Conservation (phyloP, 1,284 basidiomycete genomes). For the Irpex lacteus region DNA sequence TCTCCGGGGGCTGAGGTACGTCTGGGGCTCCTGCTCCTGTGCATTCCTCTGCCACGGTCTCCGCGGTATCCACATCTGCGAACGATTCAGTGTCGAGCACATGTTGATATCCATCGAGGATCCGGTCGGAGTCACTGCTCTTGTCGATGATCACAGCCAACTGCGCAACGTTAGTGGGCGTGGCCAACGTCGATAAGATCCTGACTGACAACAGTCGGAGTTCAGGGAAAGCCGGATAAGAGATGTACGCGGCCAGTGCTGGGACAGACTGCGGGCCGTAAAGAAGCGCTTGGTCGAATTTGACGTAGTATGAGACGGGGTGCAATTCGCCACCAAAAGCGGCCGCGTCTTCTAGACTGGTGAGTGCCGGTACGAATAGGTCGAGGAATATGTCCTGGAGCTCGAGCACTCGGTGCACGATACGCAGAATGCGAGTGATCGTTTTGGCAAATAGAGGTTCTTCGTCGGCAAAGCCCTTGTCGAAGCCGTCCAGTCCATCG, state of each 20-base stretch:
- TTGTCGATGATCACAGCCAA: constrained; percentile 81
- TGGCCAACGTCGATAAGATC: constrained; percentile 71
- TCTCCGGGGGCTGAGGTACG: constrained; percentile 39
- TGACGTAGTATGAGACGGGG: constrained; percentile 67
- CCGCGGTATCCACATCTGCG: constrained; percentile 58
- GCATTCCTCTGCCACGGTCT: constrained; percentile 54
- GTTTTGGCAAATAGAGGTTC: constrained; percentile 73
- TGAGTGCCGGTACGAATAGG: constrained; percentile 78
- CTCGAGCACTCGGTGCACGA: constrained; percentile 80
- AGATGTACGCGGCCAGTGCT: constrained; percentile 80
- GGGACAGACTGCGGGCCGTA: constrained; percentile 78
- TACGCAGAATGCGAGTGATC: constrained; percentile 79
- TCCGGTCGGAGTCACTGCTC: constrained; percentile 83
- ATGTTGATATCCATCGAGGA: constrained; percentile 76
- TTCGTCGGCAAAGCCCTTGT: constrained; percentile 64
- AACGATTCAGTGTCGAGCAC: constrained; percentile 64
- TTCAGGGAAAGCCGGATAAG: constrained; percentile 72
- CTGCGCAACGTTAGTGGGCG: constrained; percentile 57
- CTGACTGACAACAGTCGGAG: constrained; percentile 80
- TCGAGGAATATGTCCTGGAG: constrained; percentile 90
- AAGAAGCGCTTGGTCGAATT: constrained; percentile 80
- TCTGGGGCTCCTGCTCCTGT: constrained; percentile 72
- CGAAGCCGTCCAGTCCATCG: constrained; percentile 76
- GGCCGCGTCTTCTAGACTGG: constrained; percentile 58
- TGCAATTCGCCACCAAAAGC: constrained; percentile 48